Evolutionary conservation across 495 filamentous ascomycete species (phyloP).

Genomic region (Trichoderma parareesei): DNA sequence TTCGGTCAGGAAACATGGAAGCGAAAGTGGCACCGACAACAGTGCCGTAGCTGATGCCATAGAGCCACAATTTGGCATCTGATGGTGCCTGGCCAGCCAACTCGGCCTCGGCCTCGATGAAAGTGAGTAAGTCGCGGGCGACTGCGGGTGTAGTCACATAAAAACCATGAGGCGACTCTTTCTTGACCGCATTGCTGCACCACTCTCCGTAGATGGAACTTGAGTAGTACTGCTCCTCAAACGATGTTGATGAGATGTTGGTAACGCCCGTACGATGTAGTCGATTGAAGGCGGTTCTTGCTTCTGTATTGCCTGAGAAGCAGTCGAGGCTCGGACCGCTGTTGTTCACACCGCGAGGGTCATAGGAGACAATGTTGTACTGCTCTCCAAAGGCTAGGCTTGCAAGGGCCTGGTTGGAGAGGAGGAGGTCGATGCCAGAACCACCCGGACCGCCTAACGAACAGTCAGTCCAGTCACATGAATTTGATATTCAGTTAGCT

Average conservation of each 20-base stretch:
- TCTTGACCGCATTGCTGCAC: slow-evolving; percentile 17
- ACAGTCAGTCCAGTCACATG: slow-evolving; percentile 16
- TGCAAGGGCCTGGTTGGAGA: slow-evolving; percentile 9
- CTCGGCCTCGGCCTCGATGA: slow-evolving; percentile 18
- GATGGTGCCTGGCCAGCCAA: slow-evolving; percentile 13
- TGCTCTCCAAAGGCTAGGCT: slow-evolving; percentile 30
- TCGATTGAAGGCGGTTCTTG: slow-evolving; percentile 34
- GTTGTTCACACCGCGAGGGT: slow-evolving; percentile 36
- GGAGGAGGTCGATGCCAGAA: slow-evolving; percentile 23
- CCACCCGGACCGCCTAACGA: slow-evolving; percentile 35
- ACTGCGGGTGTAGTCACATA: slow-evolving; percentile 21
- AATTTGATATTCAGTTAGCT: slow-evolving; percentile 14
- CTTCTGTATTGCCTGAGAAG: slow-evolving; percentile 28
- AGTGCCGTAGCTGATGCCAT: slow-evolving; percentile 51
- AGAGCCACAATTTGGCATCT: slow-evolving; percentile 6
- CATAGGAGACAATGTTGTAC: slow-evolving; percentile 37
- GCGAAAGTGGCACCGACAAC: slow-evolving; percentile 43
- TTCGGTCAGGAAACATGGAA: slow-evolving; percentile 31
- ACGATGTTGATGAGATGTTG: slow-evolving; percentile 27
- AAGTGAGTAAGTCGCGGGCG: slow-evolving; percentile 17
- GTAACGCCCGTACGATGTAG: slow-evolving; percentile 35
- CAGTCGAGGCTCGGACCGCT: slow-evolving; percentile 33
- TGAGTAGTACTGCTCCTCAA: slow-evolving; percentile 24
- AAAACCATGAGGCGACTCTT: slow-evolving; percentile 20
- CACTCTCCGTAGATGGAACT: slow-evolving; percentile 31